A percentile compares a stretch with the other conserved stretches of the same genome.
phyloP scores from a whole-genome alignment of 345 rosid species.

The Citropsis articulata region DNA sequence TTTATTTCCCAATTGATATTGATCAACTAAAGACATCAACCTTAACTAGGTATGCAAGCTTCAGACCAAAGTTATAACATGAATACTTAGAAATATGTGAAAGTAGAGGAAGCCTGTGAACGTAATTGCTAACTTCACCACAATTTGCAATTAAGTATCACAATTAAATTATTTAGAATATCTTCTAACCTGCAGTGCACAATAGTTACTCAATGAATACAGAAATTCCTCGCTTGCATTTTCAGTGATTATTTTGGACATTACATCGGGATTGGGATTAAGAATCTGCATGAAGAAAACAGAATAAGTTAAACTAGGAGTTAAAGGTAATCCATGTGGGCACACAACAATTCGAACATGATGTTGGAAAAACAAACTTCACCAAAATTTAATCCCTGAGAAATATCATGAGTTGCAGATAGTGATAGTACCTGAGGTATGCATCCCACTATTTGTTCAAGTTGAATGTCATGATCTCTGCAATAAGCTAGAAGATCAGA shows the following conservation, averaged over 20 bases:
- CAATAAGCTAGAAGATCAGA: slow-evolving; percentile 86
- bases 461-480: slow-evolving; percentile 69
- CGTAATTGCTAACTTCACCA: slow-evolving; percentile 8
- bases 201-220: slow-evolving; percentile 87
- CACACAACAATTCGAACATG: not conserved
- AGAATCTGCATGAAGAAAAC: slow-evolving; percentile 66
- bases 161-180: not conserved
- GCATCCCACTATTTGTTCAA: slow-evolving; percentile 96
- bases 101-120: not conserved
- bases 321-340: not conserved
- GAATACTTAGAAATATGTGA: not conserved
- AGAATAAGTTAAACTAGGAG: slow-evolving; percentile 6
- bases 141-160: not conserved
- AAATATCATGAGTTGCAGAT: not conserved
- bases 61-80: not conserved
- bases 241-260: slow-evolving; percentile 94
- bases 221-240: slow-evolving; percentile 96
- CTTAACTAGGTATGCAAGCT: not conserved
- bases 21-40: not conserved
- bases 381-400: not conserved
- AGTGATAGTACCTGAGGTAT: slow-evolving; percentile 82
- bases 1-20: not conserved
- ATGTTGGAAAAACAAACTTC: slow-evolving; percentile 4
- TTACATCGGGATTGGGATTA: slow-evolving; percentile 96
- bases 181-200: slow-evolving; percentile 86